Evolutionary conservation across 257 asterid species (phyloP).

Genomic region (Scutellaria baicalensis): DNA sequence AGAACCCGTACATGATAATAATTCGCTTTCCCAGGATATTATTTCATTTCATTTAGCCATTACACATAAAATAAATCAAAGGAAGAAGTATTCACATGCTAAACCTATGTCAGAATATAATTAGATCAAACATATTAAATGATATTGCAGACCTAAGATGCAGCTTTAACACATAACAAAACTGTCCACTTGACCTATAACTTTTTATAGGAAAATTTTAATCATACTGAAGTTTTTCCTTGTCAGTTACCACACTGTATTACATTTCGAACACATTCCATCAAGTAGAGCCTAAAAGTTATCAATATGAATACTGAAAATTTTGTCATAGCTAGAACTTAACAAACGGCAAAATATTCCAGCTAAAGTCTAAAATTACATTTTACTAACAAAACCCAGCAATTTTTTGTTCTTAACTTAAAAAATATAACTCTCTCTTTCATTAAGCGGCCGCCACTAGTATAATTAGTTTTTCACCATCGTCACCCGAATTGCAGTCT

Average conservation of each 20-base stretch:
- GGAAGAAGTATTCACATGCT: background rate
- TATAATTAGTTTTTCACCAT: background rate
- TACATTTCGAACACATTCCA: background rate
- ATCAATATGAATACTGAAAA: background rate
- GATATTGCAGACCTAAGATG: background rate
- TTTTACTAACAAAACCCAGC: background rate
- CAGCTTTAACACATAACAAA: background rate
- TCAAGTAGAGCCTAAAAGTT: background rate
- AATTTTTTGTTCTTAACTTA: background rate
- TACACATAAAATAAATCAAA: background rate
- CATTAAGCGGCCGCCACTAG: background rate
- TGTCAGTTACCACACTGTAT: background rate
- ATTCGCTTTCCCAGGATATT: background rate
- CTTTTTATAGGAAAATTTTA: background rate
- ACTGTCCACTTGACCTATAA: background rate
- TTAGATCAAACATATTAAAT: background rate
- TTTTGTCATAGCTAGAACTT: background rate
- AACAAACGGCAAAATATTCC: background rate
- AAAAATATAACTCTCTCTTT: background rate
- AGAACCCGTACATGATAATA: background rate
- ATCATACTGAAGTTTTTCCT: background rate
- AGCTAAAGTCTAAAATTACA: background rate
- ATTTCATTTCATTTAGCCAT: background rate
- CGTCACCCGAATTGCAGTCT: background rate
- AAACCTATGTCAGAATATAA: background rate